Percentiles rank a stretch among this genome's conserved stretches.
phyloP scores from a whole-genome alignment of 805 yeast species.

The Kluyveromyces starmeri region DNA sequence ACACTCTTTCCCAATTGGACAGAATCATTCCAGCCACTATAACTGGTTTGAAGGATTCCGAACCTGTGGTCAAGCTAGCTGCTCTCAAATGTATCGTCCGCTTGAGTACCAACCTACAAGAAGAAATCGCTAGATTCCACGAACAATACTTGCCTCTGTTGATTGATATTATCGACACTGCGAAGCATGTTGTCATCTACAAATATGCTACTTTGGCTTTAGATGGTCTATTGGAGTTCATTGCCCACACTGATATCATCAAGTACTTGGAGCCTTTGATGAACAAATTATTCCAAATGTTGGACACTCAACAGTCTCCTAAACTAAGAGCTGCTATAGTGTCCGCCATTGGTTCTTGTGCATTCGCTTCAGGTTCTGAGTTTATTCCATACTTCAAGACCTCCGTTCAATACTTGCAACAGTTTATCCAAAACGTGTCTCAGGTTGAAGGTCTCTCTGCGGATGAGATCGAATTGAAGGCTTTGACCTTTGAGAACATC shows the following conservation, averaged over 20 bases:
- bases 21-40: constrained; percentile 66
- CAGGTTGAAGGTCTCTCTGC: constrained; percentile 71
- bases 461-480: constrained; percentile 85
- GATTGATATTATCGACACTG: constrained; percentile 77
- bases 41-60: constrained; percentile 67
- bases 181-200: constrained; percentile 74
- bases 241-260: constrained; percentile 77
- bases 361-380: constrained; percentile 85
- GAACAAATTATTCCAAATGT: constrained; percentile 79
- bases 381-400: constrained; percentile 80
- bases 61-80: constrained; percentile 70
- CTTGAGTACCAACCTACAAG: constrained; percentile 78
- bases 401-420: constrained; percentile 73
- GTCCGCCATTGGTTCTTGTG: constrained; percentile 94
- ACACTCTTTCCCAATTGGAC: constrained; percentile 62
- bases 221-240: constrained; percentile 86
- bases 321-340: constrained; percentile 69
- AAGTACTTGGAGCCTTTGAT: constrained; percentile 80
- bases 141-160: constrained; percentile 76
- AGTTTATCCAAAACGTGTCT: constrained; percentile 63
- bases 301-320: constrained; percentile 67
- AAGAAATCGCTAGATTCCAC: constrained; percentile 75
- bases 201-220: constrained; percentile 85
- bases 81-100: constrained; percentile 75
- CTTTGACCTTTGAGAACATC: constrained; percentile 85